Conservation (phyloP, 257 asterid genomes). For the Primulina huaijiensis region DNA sequence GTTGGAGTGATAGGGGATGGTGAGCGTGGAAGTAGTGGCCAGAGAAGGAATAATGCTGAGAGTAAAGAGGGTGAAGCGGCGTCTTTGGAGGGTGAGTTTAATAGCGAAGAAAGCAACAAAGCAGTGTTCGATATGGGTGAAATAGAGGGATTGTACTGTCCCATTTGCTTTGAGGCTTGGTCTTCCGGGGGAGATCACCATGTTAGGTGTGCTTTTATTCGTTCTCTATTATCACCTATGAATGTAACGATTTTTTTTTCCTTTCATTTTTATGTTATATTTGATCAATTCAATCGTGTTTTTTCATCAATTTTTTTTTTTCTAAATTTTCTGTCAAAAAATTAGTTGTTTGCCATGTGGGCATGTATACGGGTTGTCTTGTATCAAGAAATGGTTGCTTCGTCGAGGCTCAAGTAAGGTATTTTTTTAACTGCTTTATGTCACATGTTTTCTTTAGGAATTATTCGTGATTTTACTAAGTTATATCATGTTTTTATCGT, state of each 20-base stretch:
- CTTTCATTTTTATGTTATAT: not conserved
- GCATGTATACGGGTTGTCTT: slow-evolving; percentile 72
- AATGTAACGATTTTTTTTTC: not conserved
- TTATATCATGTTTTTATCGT: slow-evolving; percentile 11
- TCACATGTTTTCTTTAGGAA: not conserved
- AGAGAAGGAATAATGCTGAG: slow-evolving; percentile 13
- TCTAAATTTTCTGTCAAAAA: not conserved
- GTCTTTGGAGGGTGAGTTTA: slow-evolving; percentile 21
- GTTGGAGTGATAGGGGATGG: slow-evolving; percentile 22
- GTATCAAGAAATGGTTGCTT: slow-evolving; percentile 82
- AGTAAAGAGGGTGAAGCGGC: slow-evolving; percentile 22
- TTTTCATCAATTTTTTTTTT: not conserved
- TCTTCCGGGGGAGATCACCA: slow-evolving; percentile 70
- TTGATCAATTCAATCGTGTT: not conserved
- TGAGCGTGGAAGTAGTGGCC: slow-evolving; percentile 25
- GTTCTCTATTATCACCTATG: not conserved
- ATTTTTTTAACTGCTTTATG: not conserved
- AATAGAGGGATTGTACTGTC: slow-evolving; percentile 72
- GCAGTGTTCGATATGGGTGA: slow-evolving; percentile 49
- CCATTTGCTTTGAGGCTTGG: slow-evolving; percentile 94
- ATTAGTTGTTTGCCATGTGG: slow-evolving; percentile 94
- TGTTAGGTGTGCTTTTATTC: slow-evolving; percentile 46
- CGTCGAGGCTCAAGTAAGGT: slow-evolving; percentile 71
- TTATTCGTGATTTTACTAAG: not conserved
- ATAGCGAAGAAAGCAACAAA: slow-evolving; percentile 23